These are phyloP conservation scores for Vanilla planifolia DNA, from an alignment of 106 monocot genomes.

Conservation along the genomic window DNA sequence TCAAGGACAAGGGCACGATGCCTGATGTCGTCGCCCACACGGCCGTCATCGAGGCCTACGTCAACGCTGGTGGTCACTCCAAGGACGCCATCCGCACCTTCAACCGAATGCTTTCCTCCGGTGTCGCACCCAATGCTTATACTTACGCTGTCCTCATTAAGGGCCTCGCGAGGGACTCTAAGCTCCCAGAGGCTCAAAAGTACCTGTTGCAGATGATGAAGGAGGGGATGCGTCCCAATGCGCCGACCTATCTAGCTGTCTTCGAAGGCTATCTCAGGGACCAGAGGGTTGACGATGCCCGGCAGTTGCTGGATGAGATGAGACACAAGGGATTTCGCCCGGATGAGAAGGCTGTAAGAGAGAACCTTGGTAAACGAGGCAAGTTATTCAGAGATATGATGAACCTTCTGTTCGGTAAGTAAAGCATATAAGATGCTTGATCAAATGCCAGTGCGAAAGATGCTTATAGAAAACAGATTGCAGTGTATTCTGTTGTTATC, in stretches of 20 bases:
- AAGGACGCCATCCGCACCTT: slow-evolving; percentile 64
- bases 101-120: slow-evolving; percentile 82
- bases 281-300: slow-evolving; percentile 49
- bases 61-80: slow-evolving; percentile 75
- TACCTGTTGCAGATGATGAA: slow-evolving; percentile 69
- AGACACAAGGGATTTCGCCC: slow-evolving; percentile 50
- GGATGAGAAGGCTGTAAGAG: slow-evolving; percentile 67
- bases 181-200: slow-evolving; percentile 49
- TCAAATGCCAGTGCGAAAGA: slow-evolving; percentile 2
- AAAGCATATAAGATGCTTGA: not conserved
- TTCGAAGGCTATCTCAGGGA: slow-evolving; percentile 69
- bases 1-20: slow-evolving; percentile 89
- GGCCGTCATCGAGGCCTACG: slow-evolving; percentile 89
- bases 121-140: slow-evolving; percentile 80
- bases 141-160: slow-evolving; percentile 68
- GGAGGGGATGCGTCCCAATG: slow-evolving; percentile 76
- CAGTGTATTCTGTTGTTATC: too few relatives aligned
- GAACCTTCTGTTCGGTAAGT: slow-evolving; percentile 79
- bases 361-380: slow-evolving; percentile 57
- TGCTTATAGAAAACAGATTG: too few relatives aligned
- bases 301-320: slow-evolving; percentile 65
- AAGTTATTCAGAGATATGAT: slow-evolving; percentile 54
- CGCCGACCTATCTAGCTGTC: slow-evolving; percentile 38
- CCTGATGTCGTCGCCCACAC: slow-evolving; percentile 99
- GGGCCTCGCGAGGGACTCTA: slow-evolving; percentile 68